phyloP scores from a whole-genome alignment of 139 green algal species.

The Dunaliella primolecta region DNA sequence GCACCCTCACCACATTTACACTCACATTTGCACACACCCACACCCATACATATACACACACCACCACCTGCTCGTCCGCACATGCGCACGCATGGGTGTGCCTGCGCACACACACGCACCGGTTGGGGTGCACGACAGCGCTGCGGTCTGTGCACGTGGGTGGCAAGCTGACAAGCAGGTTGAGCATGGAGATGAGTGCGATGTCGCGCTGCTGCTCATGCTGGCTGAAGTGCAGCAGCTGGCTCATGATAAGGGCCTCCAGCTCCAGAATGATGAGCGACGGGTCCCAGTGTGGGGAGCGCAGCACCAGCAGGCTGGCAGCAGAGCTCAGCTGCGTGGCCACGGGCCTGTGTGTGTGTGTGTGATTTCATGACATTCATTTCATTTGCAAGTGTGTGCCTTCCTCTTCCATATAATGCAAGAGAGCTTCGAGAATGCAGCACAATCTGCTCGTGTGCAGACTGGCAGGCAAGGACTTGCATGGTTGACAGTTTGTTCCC shows the following conservation, averaged over 20 bases:
- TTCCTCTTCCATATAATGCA: too few relatives aligned
- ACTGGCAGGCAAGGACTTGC: too few relatives aligned
- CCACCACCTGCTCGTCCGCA: neutral
- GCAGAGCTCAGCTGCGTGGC: constrained; percentile 23
- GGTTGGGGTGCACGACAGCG: constrained; percentile 22
- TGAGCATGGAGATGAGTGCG: constrained; percentile 21
- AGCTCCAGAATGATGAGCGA: constrained; percentile 27
- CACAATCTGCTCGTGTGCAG: too few relatives aligned
- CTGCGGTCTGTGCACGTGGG: constrained; percentile 10
- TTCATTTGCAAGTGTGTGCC: too few relatives aligned
- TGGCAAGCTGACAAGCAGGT: constrained; percentile 32
- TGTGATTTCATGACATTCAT: too few relatives aligned
- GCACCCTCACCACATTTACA: neutral
- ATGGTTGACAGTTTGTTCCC: too few relatives aligned
- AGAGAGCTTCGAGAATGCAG: too few relatives aligned
- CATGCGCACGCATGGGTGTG: neutral
- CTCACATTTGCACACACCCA: neutral
- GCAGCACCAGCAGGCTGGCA: constrained; percentile 26
- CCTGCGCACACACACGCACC: constrained; percentile 3
- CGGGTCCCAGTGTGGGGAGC: constrained; percentile 15
- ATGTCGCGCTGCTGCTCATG: neutral
- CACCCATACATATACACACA: neutral
- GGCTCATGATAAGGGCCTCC: constrained; percentile 22
- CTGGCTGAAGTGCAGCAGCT: neutral
- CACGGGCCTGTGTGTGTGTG: constrained; percentile 14